Base-by-base conservation (phyloP, 169 alveolate genomes). In the Cryptosporidium andersoni region DNA sequence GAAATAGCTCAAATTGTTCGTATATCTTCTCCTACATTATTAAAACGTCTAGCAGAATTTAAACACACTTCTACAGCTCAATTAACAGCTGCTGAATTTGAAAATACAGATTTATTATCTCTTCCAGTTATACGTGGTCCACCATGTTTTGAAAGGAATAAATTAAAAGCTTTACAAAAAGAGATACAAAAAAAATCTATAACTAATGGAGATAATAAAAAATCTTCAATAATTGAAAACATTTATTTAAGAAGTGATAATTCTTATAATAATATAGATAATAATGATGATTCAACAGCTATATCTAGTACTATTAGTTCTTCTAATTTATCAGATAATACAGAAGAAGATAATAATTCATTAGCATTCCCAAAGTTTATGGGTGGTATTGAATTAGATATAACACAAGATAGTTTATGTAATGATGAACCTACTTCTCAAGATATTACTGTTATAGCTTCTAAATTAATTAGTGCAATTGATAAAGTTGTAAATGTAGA, bases 21-120 rank as follows among this genome's bases (percentile, higher is more conserved):
- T 51, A 98, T 96, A 34, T 95, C 98, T 47, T 94, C 95, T 64
- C 98, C 97, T 42, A 97, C 99, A 8, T 93, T 97, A 42, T 88
- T 96, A 88, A 97, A 97, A 90, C 91, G 99, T 82, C 82, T 97
- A 7, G 97, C 97, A 45, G 99, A 97, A 81, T 96, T 96, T 88
- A 95, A 95, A 60, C 92, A 92, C 11, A 97, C 99, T 1, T 90
- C 93, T 51, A 93, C 96, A 1, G 99, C 99, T 3, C 88, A 91
- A 51, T 91, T 96, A 51, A 95, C 97, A 52, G 92, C 93, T 49
- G 96, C 93, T 65, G 97, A 97, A 67, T 95, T 97, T 88, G 97
- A 96, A 64, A 82, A 88, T 40, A 91, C 95, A 40, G 95, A 95
- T 53, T 49, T 93, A 40, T 91, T 88, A 14, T 90, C 90, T 51